Evolutionary conservation across 2,329 filamentous ascomycete genomes (phyloP).

Genomic region (Gnomoniopsis smithogilvyi): DNA sequence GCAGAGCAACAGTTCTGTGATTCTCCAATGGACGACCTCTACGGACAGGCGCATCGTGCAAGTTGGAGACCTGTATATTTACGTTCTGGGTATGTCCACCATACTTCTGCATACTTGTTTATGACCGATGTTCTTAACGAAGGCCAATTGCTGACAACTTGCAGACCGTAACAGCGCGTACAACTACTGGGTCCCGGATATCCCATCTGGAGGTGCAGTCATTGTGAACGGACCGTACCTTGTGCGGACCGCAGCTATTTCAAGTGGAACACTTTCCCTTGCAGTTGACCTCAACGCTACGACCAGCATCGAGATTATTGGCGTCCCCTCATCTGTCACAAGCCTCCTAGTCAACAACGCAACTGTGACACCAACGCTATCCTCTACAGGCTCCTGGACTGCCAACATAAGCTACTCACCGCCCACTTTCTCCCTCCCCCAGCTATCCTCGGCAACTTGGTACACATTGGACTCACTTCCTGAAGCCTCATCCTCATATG

Average conservation of each 20-base stretch:
- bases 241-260: slow-evolving; percentile 55
- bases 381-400: slow-evolving; percentile 46
- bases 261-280: slow-evolving; percentile 55
- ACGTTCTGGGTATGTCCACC: slow-evolving; percentile 40
- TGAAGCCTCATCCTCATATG: slow-evolving; percentile 61
- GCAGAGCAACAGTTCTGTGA: slow-evolving; percentile 16
- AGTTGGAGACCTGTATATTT: slow-evolving; percentile 37
- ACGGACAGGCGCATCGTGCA: slow-evolving; percentile 28
- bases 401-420: slow-evolving; percentile 42
- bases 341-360: slow-evolving; percentile 41
- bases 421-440: slow-evolving; percentile 52
- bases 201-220: slow-evolving; percentile 31
- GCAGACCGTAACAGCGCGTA: slow-evolving; percentile 56
- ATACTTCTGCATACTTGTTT: not conserved
- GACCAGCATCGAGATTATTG: slow-evolving; percentile 64
- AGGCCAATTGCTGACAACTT: not conserved
- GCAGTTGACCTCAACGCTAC: slow-evolving; percentile 72
- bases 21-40: slow-evolving; percentile 31
- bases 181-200: slow-evolving; percentile 64
- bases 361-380: slow-evolving; percentile 36
- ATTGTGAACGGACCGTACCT: slow-evolving; percentile 65
- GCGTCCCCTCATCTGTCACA: slow-evolving; percentile 49
- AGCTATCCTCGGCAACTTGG: slow-evolving; percentile 60
- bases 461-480: slow-evolving; percentile 69
- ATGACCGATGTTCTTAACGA: too few species aligned